These are phyloP conservation scores for Coemansia sp. DNA, from an alignment of 192 early-diverging fungal species.

Conservation along the genomic window DNA sequence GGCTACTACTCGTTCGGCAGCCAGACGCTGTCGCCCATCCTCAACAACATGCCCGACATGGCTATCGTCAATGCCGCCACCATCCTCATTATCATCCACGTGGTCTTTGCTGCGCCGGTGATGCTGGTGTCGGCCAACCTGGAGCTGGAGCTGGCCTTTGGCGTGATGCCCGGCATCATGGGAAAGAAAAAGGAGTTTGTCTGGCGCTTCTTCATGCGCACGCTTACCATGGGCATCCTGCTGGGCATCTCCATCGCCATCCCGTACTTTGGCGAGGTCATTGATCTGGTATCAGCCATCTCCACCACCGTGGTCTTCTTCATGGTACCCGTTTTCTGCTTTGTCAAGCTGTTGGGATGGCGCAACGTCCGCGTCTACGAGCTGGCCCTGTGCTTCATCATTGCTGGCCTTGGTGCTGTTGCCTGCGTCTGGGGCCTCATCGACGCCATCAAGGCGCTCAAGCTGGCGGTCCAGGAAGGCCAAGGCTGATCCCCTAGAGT, in stretches of 20 bases:
- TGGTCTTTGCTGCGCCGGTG: slow-evolving; percentile 79
- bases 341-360: slow-evolving; percentile 73
- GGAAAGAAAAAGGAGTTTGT: slow-evolving; percentile 57
- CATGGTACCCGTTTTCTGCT: slow-evolving; percentile 76
- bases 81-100: slow-evolving; percentile 76
- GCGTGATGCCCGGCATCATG: slow-evolving; percentile 60
- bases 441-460: slow-evolving; percentile 42
- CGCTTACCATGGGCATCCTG: slow-evolving; percentile 61
- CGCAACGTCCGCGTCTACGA: slow-evolving; percentile 42
- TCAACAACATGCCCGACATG: slow-evolving; percentile 67
- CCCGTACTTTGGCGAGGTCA: slow-evolving; percentile 79
- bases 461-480: slow-evolving; percentile 24
- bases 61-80: slow-evolving; percentile 62
- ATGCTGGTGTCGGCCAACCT: slow-evolving; percentile 71
- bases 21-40: slow-evolving; percentile 67
- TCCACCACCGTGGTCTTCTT: slow-evolving; percentile 82
- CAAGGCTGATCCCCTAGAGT: slow-evolving; percentile 8
- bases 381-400: slow-evolving; percentile 33
- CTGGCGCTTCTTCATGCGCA: slow-evolving; percentile 60
- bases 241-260: slow-evolving; percentile 66
- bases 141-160: slow-evolving; percentile 69
- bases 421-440: slow-evolving; percentile 51
- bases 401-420: slow-evolving; percentile 33
- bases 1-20: slow-evolving; percentile 78
- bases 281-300: slow-evolving; percentile 78